phyloP scores from a whole-genome alignment of 2,329 filamentous ascomycete species.

The Diaporthe batatas region DNA sequence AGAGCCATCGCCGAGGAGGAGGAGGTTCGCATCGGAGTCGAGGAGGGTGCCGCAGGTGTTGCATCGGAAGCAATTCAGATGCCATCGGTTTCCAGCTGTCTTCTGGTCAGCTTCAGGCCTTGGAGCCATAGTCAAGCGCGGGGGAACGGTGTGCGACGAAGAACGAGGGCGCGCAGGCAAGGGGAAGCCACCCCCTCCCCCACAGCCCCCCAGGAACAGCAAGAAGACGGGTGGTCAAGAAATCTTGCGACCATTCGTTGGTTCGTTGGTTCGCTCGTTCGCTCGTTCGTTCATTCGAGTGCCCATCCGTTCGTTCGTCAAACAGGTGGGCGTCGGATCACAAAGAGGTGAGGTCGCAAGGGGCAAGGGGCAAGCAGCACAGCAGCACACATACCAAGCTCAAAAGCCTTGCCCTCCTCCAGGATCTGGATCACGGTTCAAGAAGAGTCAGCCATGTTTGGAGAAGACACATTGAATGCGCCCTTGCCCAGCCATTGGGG shows the following conservation, averaged over 20 bases:
- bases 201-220: not conserved
- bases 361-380: slow-evolving; percentile 11
- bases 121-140: slow-evolving; percentile 39
- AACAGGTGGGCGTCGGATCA: not conserved
- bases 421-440: slow-evolving; percentile 76
- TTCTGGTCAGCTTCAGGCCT: slow-evolving; percentile 44
- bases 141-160: slow-evolving; percentile 8
- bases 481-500: not conserved
- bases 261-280: not conserved
- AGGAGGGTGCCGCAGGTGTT: slow-evolving; percentile 95
- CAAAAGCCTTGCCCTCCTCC: slow-evolving; percentile 98
- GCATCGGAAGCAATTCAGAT: slow-evolving; percentile 98
- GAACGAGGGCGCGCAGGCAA: slow-evolving; percentile 5
- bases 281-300: not conserved
- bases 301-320: not conserved
- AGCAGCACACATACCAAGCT: slow-evolving; percentile 77
- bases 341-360: not conserved
- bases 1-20: slow-evolving; percentile 96
- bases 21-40: slow-evolving; percentile 97
- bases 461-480: slow-evolving; percentile 49
- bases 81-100: slow-evolving; percentile 94
- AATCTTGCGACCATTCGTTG: not conserved
- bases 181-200: not conserved
- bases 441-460: slow-evolving; percentile 37
- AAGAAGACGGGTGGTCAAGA: slow-evolving; percentile 1